Percentiles rank a stretch among this genome's conserved stretches.
These are phyloP conservation scores for Calonectria henricotiae DNA, from an alignment of 2,329 filamentous ascomycete species.

Conservation along the genomic window DNA sequence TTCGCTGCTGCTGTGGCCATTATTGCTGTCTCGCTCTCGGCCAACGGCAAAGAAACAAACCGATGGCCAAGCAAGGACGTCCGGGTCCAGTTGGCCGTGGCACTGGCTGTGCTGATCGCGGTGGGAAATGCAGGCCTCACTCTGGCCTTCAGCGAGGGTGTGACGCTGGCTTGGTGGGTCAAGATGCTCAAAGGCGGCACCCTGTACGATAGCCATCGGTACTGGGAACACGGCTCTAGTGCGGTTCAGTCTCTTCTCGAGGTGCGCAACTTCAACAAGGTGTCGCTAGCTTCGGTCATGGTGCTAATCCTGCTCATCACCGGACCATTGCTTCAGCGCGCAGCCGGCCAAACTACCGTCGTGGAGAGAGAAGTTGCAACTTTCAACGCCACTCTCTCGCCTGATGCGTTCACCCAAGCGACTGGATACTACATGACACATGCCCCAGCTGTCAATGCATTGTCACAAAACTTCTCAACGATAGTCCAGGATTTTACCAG, in stretches of 20 bases:
- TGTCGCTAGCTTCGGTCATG: constrained; percentile 27
- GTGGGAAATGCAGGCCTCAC: constrained; percentile 27
- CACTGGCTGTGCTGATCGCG: constrained; percentile 25
- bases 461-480: constrained; percentile 27
- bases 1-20: background rate
- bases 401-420: constrained; percentile 11
- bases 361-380: background rate
- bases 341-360: constrained; percentile 7
- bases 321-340: constrained; percentile 24
- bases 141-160: constrained; percentile 28
- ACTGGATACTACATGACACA: constrained; percentile 35
- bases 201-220: constrained; percentile 30
- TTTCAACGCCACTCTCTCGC: background rate
- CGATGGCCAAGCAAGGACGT: constrained; percentile 17
- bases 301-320: constrained; percentile 14
- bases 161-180: constrained; percentile 31
- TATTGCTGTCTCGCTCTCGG: constrained; percentile 17
- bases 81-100: constrained; percentile 28
- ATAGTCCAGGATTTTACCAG: constrained; percentile 28
- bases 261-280: constrained; percentile 24
- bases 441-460: background rate
- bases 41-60: constrained; percentile 20
- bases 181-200: constrained; percentile 34
- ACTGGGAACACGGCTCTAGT: constrained; percentile 31
- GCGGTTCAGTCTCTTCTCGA: constrained; percentile 17